Base-by-base conservation (phyloP, 148 eudicot species). In the Spergularia marina region DNA sequence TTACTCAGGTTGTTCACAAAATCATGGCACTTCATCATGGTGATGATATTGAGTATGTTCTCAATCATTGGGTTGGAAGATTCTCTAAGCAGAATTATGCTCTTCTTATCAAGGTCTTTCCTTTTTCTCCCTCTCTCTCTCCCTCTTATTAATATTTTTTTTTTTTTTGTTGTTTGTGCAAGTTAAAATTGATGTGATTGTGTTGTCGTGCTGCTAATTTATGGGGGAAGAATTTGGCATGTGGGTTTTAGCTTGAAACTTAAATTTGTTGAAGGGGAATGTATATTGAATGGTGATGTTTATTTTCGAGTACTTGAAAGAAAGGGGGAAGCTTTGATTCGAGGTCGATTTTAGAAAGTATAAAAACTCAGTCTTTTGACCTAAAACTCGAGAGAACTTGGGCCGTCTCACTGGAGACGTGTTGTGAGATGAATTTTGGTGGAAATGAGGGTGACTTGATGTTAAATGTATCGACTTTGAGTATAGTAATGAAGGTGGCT, bases 41-140 rank as follows among this genome's bases (percentile, higher is more conserved):
- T 79, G 90, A 88, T 40, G 96, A 90, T 68, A 78, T 94, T 63
- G 84, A 94, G 0, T 89, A 89, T 12, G 76, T 94, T 73, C 82
- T 94, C 68, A 94, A 94, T 80, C 83, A 83, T 18, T 94, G 98
- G 98, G 89, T 89, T 70, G 97, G 98, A 5, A 79, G 97, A 63
- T 94, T 94, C 74, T 81, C 96, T 68, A 81, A 89, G 57, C 91
- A 91, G 87, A 94, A 94, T 68, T 91, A 82, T 34, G 89, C 96
- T 18, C 30, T 90, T 81, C 91, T 91, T 51, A 89, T 93, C 10
- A 87, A 83, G 94, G 96, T 88, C 54, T 65, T 23, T 34, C 16
- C 34, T 30, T 30, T 30, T 30, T 30, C 34, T 30, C 34, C 34
- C 34, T 30, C 34, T 30, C 34, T 30, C 34, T 30, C 34, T 30